A percentile compares a stretch with the other conserved stretches of the same genome.
These are phyloP conservation scores for Boechera divaricarpa DNA, from an alignment of 345 rosid genomes.

Conservation along the genomic window DNA sequence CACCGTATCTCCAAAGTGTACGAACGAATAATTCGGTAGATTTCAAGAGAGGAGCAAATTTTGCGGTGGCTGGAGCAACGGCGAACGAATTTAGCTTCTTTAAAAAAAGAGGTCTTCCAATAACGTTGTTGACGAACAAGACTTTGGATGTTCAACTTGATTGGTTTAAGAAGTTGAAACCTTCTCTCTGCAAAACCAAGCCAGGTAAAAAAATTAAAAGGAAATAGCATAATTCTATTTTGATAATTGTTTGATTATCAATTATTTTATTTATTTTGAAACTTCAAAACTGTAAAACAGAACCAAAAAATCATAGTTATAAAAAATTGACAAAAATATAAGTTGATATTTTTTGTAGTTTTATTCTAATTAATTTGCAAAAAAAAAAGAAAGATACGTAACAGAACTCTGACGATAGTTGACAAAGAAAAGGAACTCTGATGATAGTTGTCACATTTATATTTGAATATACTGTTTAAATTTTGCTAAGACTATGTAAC, in stretches of 20 bases:
- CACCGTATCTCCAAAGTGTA: slow-evolving; percentile 54
- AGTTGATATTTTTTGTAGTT: too few species aligned
- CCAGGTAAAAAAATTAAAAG: slow-evolving; percentile 43
- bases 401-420: too few species aligned
- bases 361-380: too few species aligned
- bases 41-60: slow-evolving; percentile 50
- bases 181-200: slow-evolving; percentile 53
- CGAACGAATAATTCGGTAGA: slow-evolving; percentile 17
- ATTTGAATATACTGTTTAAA: too few species aligned
- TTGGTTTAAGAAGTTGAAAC: slow-evolving; percentile 70
- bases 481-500: too few species aligned
- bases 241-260: too few species aligned
- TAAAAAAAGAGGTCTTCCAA: slow-evolving; percentile 42
- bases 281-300: background rate
- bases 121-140: slow-evolving; percentile 51
- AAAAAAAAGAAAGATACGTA: too few species aligned
- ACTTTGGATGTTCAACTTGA: slow-evolving; percentile 59
- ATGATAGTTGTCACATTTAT: too few species aligned
- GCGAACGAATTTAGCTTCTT: slow-evolving; percentile 57
- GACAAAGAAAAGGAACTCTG: too few species aligned
- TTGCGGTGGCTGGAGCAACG: slow-evolving; percentile 79
- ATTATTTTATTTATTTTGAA: background rate
- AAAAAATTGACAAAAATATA: too few species aligned
- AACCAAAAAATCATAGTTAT: too few species aligned
- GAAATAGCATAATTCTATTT: background rate